phyloP scores from a whole-genome alignment of 495 filamentous ascomycete species.

The Penicillium verhagenii region DNA sequence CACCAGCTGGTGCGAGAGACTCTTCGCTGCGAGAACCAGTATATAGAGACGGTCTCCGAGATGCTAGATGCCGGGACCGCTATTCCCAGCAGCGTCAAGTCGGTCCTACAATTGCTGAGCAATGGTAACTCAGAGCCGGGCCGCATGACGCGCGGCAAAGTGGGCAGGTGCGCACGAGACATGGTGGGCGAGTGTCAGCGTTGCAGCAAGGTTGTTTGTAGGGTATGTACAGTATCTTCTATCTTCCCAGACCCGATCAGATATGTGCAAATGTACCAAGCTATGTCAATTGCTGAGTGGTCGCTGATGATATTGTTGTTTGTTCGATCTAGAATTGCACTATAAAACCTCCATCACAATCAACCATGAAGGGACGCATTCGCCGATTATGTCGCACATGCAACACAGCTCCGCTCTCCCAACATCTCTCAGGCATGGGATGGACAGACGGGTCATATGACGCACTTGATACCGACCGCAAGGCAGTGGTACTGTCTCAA shows the following conservation, averaged over 20 bases:
- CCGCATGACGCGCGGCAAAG: slow-evolving; percentile 59
- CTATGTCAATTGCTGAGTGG: too few species aligned
- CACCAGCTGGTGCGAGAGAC: slow-evolving; percentile 67
- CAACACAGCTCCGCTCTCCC: slow-evolving; percentile 58
- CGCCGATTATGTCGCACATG: slow-evolving; percentile 77
- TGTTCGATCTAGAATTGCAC: slow-evolving; percentile 69
- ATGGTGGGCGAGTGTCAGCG: slow-evolving; percentile 79
- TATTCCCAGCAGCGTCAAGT: slow-evolving; percentile 38
- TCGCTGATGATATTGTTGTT: too few species aligned
- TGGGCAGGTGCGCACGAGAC: slow-evolving; percentile 76
- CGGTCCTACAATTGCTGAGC: slow-evolving; percentile 35
- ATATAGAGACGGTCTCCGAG: slow-evolving; percentile 41
- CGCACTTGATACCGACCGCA: not conserved
- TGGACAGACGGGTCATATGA: not conserved
- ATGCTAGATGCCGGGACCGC: slow-evolving; percentile 33
- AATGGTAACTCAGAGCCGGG: slow-evolving; percentile 28
- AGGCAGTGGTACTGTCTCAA: slow-evolving; percentile 47
- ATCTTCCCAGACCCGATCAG: too few species aligned
- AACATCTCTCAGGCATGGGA: slow-evolving; percentile 19
- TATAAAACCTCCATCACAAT: slow-evolving; percentile 66
- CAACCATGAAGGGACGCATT: slow-evolving; percentile 64
- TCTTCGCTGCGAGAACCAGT: slow-evolving; percentile 75
- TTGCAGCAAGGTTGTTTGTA: slow-evolving; percentile 73
- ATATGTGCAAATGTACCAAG: too few species aligned
- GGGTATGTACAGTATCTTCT: slow-evolving; percentile 51